Evolutionary conservation across 106 monocot genomes (phyloP), one percentile per base, ranked within the genome.

Genomic region (Xerophyta viscosa): DNA sequence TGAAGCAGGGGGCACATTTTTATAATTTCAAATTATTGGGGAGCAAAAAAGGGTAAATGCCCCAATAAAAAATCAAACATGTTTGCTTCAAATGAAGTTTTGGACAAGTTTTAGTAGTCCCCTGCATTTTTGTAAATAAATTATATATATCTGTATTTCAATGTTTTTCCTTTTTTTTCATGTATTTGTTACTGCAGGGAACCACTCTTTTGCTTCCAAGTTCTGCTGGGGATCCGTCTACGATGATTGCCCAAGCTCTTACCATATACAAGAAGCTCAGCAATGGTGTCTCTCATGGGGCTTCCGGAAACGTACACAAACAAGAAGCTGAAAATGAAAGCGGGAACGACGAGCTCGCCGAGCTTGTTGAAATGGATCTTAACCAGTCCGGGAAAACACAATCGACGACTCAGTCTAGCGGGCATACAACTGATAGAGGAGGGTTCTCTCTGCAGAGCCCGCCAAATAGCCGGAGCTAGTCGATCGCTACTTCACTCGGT

Each of bases 171-270:
- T n/a, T n/a, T n/a, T 33, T 5, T 5, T 33, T 33, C 33, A 11
- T 33, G 7, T 33, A 33, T 33, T 60, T 27, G 30, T 30, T 25
- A 20, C 45, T 57, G 44, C 71, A 82, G 82, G 64, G 76, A 31
- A 82, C 71, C 0, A 82, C 82, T 6, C 1, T 82, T 19, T 55
- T 82, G 31, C 71, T 82, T 14, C 82, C 82, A 6, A 53, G 59
- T 15, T 7, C 72, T 30, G 37, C 64, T 19, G 68, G 61, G 24
- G 30, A 65, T 43, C 67, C 76, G 24, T 68, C 71, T 31, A 48
- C 76, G 0, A 82, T 82, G 76, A 68, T 82, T 33, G 72, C 76
- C 21, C 82, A 82, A 55, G 68, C 72, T 27, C 57, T 82, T 15
- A 33, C 71, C 6, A 64, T 82, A 24, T 82, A 72, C 66, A 76